Evolutionary conservation across 768 basidiomycete species (phyloP), one percentile per base, ranked within the genome.

Genomic region (Russula compacta): DNA sequence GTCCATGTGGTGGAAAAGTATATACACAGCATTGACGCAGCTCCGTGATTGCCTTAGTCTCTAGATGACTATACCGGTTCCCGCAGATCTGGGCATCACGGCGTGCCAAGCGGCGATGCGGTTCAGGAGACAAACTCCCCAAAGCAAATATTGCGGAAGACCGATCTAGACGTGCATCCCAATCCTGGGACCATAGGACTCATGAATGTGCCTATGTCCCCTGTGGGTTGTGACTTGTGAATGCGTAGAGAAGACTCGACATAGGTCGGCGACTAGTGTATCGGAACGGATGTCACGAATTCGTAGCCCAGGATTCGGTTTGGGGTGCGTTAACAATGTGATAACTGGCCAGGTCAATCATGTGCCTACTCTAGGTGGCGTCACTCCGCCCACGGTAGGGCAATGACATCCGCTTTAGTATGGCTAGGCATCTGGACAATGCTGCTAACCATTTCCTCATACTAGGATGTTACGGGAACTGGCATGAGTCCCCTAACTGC

Each of bases 211-310:
- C 7, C 7, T 5, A 35, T 12, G 11, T 3, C n/a, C 32, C n/a
- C 1, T 55, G n/a, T 14, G 43, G 24, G 24, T 2, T 29, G 24
- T 29, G 24, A 29, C 24, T 33, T 17, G 6, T 15, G 94, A 59
- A 84, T 97, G 59, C 84, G 94, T 56, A 39, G 32, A 36, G 43
- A 32, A n/a, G n/a, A n/a, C n/a, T 29, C 7, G 19, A 56, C 24
- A 24, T 29, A 40, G 36, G 52, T 36, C 35, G 24, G 5, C 8
- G 4, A n/a, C 24, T 36, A 24, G 8, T 4, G 10, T 24, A 48
- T n/a, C n/a, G n/a, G n/a, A n/a, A n/a, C 10, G 11, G 7, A 39
- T 39, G 11, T 29, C 55, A 48, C 56, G 29, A 57, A 39, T 19
- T 12, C 35, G 44, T 2, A 8, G 17, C 8, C 14, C 4, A 14